Percentiles rank a stretch among this genome's conserved stretches.
These are phyloP conservation scores for Austroboletus festivus DNA, from an alignment of 768 basidiomycete species.

Conservation along the genomic window DNA sequence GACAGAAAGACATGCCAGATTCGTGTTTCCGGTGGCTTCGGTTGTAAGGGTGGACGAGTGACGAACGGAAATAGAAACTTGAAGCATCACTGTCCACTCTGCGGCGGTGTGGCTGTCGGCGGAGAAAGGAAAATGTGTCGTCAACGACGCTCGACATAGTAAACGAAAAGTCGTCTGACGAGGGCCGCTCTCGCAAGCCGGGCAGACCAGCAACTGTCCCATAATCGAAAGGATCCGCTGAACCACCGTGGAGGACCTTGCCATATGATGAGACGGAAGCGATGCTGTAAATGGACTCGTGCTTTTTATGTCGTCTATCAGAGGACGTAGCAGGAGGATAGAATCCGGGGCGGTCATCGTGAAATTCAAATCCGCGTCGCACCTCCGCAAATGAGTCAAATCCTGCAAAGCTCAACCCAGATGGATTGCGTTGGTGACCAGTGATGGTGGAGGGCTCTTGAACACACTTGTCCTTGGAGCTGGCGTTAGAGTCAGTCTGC, in stretches of 20 bases:
- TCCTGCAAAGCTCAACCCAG: constrained; percentile 64
- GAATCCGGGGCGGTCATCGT: constrained; percentile 57
- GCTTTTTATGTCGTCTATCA: constrained; percentile 40
- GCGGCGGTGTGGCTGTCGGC: constrained; percentile 36
- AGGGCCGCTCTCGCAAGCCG: constrained; percentile 51
- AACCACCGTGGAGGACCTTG: constrained; percentile 57
- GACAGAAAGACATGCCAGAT: constrained; percentile 57
- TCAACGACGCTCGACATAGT: constrained; percentile 55
- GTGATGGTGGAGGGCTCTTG: constrained; percentile 14
- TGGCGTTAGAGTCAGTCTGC: constrained; percentile 45
- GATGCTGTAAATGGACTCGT: constrained; percentile 67
- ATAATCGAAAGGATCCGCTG: constrained; percentile 73
- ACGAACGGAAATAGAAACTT: constrained; percentile 63
- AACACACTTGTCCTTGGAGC: constrained; percentile 29
- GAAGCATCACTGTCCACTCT: constrained; percentile 76
- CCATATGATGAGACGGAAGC: constrained; percentile 82
- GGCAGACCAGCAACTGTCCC: constrained; percentile 37
- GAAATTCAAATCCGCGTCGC: constrained; percentile 76
- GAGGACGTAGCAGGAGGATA: constrained; percentile 48
- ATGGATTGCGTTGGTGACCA: constrained; percentile 38
- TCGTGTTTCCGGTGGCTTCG: constrained; percentile 61
- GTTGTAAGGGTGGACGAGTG: constrained; percentile 32
- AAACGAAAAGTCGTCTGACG: constrained; percentile 57
- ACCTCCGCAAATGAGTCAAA: constrained; percentile 77
- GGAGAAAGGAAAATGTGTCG: constrained; percentile 70